Evolutionary conservation across 1,139 yeast species (phyloP), one percentile per base, ranked within the genome.

Genomic region (Debaryomycetaceae sp.): DNA sequence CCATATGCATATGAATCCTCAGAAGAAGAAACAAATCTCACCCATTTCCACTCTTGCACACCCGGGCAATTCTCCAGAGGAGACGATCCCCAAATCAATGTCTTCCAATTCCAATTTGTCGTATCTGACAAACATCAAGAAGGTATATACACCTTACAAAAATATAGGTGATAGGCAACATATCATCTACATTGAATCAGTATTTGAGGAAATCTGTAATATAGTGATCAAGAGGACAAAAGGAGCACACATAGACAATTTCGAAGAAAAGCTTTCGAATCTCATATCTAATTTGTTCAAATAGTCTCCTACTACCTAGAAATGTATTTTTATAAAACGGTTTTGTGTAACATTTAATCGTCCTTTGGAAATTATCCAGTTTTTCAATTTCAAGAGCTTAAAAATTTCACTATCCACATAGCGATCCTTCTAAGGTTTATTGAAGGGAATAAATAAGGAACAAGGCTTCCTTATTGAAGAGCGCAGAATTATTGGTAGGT

Each of bases 71-170:
- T 44, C 40, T 24, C 39, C 47, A 6, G 8, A 24, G 13, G 38
- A 37, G 29, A 43, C 11, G 11, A 27, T 8, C 2, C 11, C 31
- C 11, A 7, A 11, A 27, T 7, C 11, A 7, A 8, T 11, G 8
- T 7, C 11, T 27, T 7, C 31, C 31, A 11, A 11, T 27, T 27
- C 31, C 31, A 35, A 45, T 24, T 57, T 54, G 34, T 61, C 62
- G 29, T 71, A 71, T 53, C 67, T 66, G 48, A 70, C 76, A 4
- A 62, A 66, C 17, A 63, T 69, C 36, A 63, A 60, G 45, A 72
- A 71, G 53, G 54, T 73, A 4, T 71, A 58, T 49, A 59, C 72
- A 0, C 74, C 75, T 1, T 49, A 50, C 9, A 66, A 63, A 49
- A 68, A 63, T 42, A 49, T 60, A 6, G 76, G 75, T 1, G 65